These are phyloP conservation scores for Calvatia gigantea DNA, from an alignment of 768 basidiomycete genomes.

Conservation along the genomic window DNA sequence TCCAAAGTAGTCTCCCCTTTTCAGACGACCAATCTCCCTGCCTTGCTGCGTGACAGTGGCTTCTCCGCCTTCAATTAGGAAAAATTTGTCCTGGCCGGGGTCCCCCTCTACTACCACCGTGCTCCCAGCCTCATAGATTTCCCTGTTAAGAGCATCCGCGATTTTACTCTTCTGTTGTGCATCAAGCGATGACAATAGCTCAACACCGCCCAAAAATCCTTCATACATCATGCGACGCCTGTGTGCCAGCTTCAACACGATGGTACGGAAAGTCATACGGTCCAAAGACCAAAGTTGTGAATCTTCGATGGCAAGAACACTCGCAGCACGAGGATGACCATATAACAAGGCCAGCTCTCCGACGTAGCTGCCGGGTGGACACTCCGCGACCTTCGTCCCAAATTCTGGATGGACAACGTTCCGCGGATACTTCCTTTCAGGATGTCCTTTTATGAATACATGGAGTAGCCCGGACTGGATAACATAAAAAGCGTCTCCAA, in stretches of 20 bases:
- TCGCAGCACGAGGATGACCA: constrained; percentile 93
- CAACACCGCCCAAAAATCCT: constrained; percentile 85
- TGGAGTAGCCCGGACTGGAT: constrained; percentile 87
- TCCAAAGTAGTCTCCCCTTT: constrained; percentile 97
- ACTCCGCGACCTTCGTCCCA: constrained; percentile 82
- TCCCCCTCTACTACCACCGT: constrained; percentile 91
- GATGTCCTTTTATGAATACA: constrained; percentile 54
- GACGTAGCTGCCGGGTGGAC: constrained; percentile 82
- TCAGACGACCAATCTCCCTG: constrained; percentile 69
- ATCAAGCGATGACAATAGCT: constrained; percentile 81
- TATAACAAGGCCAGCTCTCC: constrained; percentile 99
- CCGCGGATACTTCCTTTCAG: constrained; percentile 52
- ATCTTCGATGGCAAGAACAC: constrained; percentile 79
- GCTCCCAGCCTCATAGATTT: constrained; percentile 77
- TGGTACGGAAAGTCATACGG: constrained; percentile 96
- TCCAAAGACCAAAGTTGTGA: constrained; percentile 94
- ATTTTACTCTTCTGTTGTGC: constrained; percentile 93
- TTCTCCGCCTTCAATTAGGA: constrained; percentile 88
- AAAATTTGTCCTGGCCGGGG: constrained; percentile 96
- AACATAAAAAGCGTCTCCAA: constrained; percentile 96
- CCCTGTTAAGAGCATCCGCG: constrained; percentile 89
- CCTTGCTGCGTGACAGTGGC: constrained; percentile 73
- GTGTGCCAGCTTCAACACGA: constrained; percentile 91
- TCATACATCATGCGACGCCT: constrained; percentile 95
- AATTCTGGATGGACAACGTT: constrained; percentile 66